Percentiles rank a stretch among this genome's conserved stretches.
phyloP scores from a whole-genome alignment of 2,329 filamentous ascomycete genomes.

The Fusarium pininemorale region DNA sequence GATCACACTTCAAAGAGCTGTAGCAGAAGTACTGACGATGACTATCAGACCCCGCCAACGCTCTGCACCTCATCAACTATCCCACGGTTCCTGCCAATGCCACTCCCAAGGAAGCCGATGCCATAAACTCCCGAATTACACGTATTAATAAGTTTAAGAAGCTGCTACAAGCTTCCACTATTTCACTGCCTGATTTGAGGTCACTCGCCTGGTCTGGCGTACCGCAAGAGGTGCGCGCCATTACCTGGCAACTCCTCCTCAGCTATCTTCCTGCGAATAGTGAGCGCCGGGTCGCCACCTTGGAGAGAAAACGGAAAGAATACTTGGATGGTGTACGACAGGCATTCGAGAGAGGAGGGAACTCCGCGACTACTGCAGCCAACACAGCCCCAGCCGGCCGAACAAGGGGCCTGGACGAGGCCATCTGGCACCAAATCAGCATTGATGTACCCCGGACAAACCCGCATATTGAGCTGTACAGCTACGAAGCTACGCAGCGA shows the following conservation, averaged over 20 bases:
- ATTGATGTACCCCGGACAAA: conserved; percentile 98
- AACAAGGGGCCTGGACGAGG: conserved; percentile 82
- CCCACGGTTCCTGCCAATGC: conserved; percentile 77
- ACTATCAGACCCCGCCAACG: conserved; percentile 80
- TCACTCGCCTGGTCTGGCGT: conserved; percentile 93
- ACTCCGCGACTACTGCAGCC: conserved; percentile 55
- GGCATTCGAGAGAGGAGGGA: conserved; percentile 73
- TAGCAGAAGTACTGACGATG: conserved; percentile 24
- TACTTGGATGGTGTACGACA: conserved; percentile 91
- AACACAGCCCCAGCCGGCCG: conserved; percentile 54
- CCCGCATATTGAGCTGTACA: conserved; percentile 92
- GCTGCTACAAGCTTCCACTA: conserved; percentile 90
- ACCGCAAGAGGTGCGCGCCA: conserved; percentile 92
- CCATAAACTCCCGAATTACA: conserved; percentile 85
- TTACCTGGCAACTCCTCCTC: conserved; percentile 98
- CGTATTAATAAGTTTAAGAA: conserved; percentile 99
- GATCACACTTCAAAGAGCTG: background rate
- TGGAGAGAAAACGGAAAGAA: conserved; percentile 95
- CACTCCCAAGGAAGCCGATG: conserved; percentile 83
- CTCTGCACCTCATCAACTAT: conserved; percentile 92
- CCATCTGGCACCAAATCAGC: conserved; percentile 99
- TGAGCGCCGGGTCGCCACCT: conserved; percentile 85
- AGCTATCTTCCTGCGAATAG: conserved; percentile 98
- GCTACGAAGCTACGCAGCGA: conserved; percentile 94
- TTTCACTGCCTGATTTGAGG: conserved; percentile 84